These are phyloP conservation scores for Talaromyces verruculosus DNA, from an alignment of 2,329 filamentous ascomycete species.

Conservation along the genomic window DNA sequence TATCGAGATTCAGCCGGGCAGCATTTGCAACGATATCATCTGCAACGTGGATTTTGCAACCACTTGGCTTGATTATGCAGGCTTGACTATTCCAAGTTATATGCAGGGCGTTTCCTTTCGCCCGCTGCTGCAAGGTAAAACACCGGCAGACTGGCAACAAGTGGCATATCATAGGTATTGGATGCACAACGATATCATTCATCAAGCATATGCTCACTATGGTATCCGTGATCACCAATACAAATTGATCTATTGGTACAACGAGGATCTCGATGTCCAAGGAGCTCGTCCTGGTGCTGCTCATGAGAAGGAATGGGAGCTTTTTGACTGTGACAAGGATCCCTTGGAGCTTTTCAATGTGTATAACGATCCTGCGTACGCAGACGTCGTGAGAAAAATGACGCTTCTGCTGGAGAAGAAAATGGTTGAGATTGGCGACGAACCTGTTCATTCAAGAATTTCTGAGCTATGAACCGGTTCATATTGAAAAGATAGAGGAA, in stretches of 20 bases:
- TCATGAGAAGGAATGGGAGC: slow-evolving; percentile 53
- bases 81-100: slow-evolving; percentile 45
- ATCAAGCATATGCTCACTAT: slow-evolving; percentile 55
- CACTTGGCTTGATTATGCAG: slow-evolving; percentile 51
- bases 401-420: slow-evolving; percentile 47
- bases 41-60: slow-evolving; percentile 58
- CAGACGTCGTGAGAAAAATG: slow-evolving; percentile 43
- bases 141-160: slow-evolving; percentile 51
- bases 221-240: slow-evolving; percentile 54
- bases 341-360: slow-evolving; percentile 53
- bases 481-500: too few relatives aligned
- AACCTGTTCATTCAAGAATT: slow-evolving; percentile 21
- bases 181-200: slow-evolving; percentile 56
- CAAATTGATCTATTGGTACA: slow-evolving; percentile 60
- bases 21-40: slow-evolving; percentile 51
- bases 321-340: slow-evolving; percentile 56
- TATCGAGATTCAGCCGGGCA: slow-evolving; percentile 39
- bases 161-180: slow-evolving; percentile 58
- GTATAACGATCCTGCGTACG: slow-evolving; percentile 44
- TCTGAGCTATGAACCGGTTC: too few relatives aligned
- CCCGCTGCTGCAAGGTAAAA: slow-evolving; percentile 37
- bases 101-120: slow-evolving; percentile 55
- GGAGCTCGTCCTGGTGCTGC: slow-evolving; percentile 44
- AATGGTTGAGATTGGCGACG: slow-evolving; percentile 56
- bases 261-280: slow-evolving; percentile 50